A percentile compares a stretch with the other conserved stretches of the same genome.
Conservation (phyloP, 805 yeast species). For the Yamadazyma philogaea region DNA sequence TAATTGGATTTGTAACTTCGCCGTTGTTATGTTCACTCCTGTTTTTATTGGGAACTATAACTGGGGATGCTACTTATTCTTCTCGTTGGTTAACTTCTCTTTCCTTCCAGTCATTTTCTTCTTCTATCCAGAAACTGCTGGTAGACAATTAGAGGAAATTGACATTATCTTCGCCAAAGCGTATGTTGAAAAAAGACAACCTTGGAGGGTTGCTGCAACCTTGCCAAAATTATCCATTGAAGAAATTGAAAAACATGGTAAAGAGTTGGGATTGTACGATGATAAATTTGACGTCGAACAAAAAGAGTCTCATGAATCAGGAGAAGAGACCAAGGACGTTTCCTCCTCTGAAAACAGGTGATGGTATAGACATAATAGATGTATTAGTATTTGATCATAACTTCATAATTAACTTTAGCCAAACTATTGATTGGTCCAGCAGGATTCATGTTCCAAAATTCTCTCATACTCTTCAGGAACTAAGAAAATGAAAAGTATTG, state of each 20-base stretch:
- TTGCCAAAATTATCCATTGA: slow-evolving; percentile 53
- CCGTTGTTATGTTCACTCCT: slow-evolving; percentile 47
- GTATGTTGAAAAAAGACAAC: slow-evolving; percentile 50
- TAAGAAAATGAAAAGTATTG: slow-evolving; percentile 13
- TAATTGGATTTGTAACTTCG: slow-evolving; percentile 43
- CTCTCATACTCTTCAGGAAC: slow-evolving; percentile 5
- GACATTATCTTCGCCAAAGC: slow-evolving; percentile 63
- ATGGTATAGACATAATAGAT: background rate
- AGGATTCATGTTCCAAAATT: slow-evolving; percentile 1
- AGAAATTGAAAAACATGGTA: slow-evolving; percentile 59
- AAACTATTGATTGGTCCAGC: slow-evolving; percentile 7
- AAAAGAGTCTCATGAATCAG: slow-evolving; percentile 3
- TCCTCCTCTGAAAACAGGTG: slow-evolving; percentile 4
- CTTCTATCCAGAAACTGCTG: slow-evolving; percentile 46
- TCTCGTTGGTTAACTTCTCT: slow-evolving; percentile 34
- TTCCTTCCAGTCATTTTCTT: slow-evolving; percentile 39
- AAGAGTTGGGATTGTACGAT: slow-evolving; percentile 52
- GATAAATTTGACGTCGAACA: slow-evolving; percentile 30
- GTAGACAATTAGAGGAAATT: slow-evolving; percentile 42
- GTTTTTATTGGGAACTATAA: slow-evolving; percentile 34
- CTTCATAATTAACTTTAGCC: background rate
- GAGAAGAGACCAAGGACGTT: slow-evolving; percentile 3
- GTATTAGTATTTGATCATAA: background rate
- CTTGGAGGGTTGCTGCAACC: slow-evolving; percentile 60
- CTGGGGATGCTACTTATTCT: slow-evolving; percentile 43